phyloP scores from a whole-genome alignment of 768 basidiomycete genomes.

The Megacollybia marginata region DNA sequence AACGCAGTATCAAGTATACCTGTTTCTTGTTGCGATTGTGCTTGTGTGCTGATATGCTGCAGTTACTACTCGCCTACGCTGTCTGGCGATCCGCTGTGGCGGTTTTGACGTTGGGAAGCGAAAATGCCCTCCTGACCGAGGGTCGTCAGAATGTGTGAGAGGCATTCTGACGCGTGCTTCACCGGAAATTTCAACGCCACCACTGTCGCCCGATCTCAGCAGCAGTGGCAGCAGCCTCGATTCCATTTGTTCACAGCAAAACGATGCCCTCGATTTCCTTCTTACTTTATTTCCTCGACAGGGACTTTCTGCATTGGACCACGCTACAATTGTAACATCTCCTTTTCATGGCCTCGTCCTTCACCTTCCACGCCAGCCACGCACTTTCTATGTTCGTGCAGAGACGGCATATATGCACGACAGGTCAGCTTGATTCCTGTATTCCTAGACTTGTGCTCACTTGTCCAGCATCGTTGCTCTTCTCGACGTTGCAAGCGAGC shows the following conservation, averaged over 20 bases:
- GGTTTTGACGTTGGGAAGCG: conserved; percentile 87
- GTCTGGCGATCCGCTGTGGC: conserved; percentile 93
- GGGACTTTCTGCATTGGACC: conserved; percentile 60
- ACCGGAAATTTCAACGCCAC: conserved; percentile 54
- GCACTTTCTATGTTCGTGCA: conserved; percentile 80
- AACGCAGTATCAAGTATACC: conserved; percentile 89
- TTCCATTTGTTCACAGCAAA: conserved; percentile 34
- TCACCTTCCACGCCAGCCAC: conserved; percentile 59
- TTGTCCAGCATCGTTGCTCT: conserved; percentile 69
- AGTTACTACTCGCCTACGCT: conserved; percentile 85
- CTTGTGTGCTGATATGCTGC: no score
- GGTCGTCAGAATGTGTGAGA: conserved; percentile 96
- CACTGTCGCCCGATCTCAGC: conserved; percentile 68
- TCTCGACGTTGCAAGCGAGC: conserved; percentile 83
- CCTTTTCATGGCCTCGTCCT: conserved; percentile 77
- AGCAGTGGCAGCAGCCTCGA: conserved; percentile 35
- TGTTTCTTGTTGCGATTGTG: no score
- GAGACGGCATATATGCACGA: conserved; percentile 74
- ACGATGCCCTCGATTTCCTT: conserved; percentile 71
- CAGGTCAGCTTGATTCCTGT: conserved; percentile 42
- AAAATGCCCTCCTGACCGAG: conserved; percentile 95
- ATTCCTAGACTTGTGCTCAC: conserved; percentile 1
- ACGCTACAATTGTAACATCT: conserved; percentile 69
- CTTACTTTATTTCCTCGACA: conserved; percentile 72
- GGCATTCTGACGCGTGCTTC: conserved; percentile 70